These are phyloP conservation scores for Asterella californica DNA, from an alignment of 225 moss, liverwort and hornwort genomes.

Conservation along the genomic window DNA sequence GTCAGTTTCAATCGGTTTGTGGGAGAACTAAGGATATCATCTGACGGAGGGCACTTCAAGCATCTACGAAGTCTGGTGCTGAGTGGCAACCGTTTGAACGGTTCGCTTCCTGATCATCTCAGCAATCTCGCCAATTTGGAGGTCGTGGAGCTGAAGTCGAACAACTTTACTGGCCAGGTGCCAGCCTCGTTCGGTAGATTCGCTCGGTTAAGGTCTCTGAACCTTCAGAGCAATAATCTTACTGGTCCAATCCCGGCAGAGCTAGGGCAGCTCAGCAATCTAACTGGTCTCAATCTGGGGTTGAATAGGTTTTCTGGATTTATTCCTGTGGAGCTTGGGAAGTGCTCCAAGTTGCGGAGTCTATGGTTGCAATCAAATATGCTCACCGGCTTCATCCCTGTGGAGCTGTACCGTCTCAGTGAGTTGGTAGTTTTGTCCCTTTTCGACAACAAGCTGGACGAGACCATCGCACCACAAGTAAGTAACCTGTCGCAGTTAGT, in stretches of 20 bases:
- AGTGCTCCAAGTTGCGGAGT: slow-evolving; percentile 13
- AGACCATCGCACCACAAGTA: slow-evolving; percentile 41
- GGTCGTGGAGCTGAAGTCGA: slow-evolving; percentile 18
- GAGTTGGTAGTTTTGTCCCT: slow-evolving; percentile 49
- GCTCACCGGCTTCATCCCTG: slow-evolving; percentile 42
- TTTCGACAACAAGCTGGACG: slow-evolving; percentile 35
- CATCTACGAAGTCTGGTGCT: slow-evolving; percentile 13
- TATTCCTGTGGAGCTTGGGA: neutral
- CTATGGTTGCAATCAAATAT: slow-evolving; percentile 18
- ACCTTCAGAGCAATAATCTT: neutral
- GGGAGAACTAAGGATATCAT: neutral
- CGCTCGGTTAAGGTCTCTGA: neutral
- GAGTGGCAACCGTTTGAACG: neutral
- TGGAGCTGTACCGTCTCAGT: slow-evolving; percentile 41
- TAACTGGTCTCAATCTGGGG: neutral
- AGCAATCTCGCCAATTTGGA: slow-evolving; percentile 17
- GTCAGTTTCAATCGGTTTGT: neutral
- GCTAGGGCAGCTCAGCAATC: slow-evolving; percentile 13
- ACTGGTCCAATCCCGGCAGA: slow-evolving; percentile 2
- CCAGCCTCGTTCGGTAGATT: slow-evolving; percentile 3
- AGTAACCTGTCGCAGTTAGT: slow-evolving; percentile 33
- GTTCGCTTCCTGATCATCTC: slow-evolving; percentile 18
- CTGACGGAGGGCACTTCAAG: slow-evolving; percentile 7
- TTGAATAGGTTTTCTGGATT: neutral
- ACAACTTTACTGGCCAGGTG: slow-evolving; percentile 24